Percentiles rank a stretch among this genome's conserved stretches.
phyloP scores from a whole-genome alignment of 2,329 filamentous ascomycete genomes.

The Fusarium chaquense region DNA sequence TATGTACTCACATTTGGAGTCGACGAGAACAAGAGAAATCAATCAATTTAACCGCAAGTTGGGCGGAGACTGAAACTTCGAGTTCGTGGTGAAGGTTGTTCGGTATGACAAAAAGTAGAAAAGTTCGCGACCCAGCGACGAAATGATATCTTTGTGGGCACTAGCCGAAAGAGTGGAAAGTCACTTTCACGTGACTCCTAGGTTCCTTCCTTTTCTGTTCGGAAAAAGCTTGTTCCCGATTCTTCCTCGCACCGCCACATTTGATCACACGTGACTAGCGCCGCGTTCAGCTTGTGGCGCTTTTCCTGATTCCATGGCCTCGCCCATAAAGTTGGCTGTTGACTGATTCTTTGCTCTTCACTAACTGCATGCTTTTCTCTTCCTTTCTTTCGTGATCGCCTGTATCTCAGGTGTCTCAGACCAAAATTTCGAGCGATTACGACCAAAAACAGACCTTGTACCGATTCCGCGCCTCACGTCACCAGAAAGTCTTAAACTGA shows the following conservation, averaged over 20 bases:
- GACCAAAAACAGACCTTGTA: conserved; percentile 37
- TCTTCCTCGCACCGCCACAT: conserved; percentile 44
- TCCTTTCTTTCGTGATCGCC: conserved; percentile 43
- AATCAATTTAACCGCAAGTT: conserved; percentile 99
- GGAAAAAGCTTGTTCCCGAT: conserved; percentile 28
- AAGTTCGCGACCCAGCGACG: conserved; percentile 44
- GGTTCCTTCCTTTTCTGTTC: conserved; percentile 23
- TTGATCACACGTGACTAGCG: not conserved
- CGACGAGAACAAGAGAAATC: conserved; percentile 84
- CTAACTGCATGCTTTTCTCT: conserved; percentile 39
- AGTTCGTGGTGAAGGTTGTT: conserved; percentile 70
- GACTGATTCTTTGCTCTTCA: conserved; percentile 45
- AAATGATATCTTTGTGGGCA: conserved; percentile 49
- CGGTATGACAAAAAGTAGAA: conserved; percentile 49
- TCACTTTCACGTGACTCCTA: conserved; percentile 9
- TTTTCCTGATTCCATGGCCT: conserved; percentile 43
- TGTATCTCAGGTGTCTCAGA: conserved; percentile 31
- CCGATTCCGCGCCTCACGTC: conserved; percentile 43
- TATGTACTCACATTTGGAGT: conserved; percentile 53
- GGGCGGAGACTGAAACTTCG: conserved; percentile 99
- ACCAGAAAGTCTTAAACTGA: conserved; percentile 26
- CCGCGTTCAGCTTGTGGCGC: conserved; percentile 41
- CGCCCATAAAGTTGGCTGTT: conserved; percentile 46
- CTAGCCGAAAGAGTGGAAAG: conserved; percentile 8
- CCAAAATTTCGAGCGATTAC: conserved; percentile 42